Evolutionary conservation across 768 basidiomycete genomes (phyloP).

Genomic region (Chalciporus pseudorubinellus): DNA sequence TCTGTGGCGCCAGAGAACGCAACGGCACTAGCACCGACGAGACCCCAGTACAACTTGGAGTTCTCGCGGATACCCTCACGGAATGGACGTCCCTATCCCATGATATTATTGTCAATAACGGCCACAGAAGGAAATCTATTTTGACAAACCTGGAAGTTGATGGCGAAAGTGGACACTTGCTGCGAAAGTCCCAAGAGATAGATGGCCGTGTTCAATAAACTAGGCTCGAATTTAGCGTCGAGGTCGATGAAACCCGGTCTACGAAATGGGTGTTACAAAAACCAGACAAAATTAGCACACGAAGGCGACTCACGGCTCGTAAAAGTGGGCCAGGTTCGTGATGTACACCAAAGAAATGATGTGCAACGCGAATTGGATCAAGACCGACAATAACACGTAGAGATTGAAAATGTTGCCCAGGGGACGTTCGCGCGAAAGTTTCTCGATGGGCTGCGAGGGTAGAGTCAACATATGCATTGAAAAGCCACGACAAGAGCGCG

Average conservation of each 20-base stretch:
- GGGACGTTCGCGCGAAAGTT: conserved; percentile 89
- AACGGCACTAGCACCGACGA: conserved; percentile 84
- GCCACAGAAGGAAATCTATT: not conserved
- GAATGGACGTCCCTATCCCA: conserved; percentile 84
- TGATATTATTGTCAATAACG: not conserved
- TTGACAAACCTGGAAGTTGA: conserved; percentile 82
- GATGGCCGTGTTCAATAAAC: conserved; percentile 92
- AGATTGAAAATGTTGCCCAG: conserved; percentile 95
- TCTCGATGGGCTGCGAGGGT: conserved; percentile 92
- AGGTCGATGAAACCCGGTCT: conserved; percentile 82
- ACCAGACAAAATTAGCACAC: not conserved
- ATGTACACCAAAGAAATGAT: conserved; percentile 91
- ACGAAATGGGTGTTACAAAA: conserved; percentile 4
- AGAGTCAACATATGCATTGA: not conserved
- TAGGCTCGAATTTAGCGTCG: conserved; percentile 96
- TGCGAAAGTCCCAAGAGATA: conserved; percentile 94
- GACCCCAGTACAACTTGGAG: conserved; percentile 87
- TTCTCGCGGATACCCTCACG: conserved; percentile 98
- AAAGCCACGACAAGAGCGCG: not conserved
- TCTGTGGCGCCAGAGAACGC: conserved; percentile 94
- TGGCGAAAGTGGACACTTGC: conserved; percentile 97
- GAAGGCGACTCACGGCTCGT: conserved; percentile 65
- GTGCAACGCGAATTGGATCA: conserved; percentile 92
- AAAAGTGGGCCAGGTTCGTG: conserved; percentile 74
- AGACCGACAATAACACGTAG: conserved; percentile 89